Base-by-base conservation (phyloP, 2,329 filamentous ascomycete genomes). In the Apiospora marii region DNA sequence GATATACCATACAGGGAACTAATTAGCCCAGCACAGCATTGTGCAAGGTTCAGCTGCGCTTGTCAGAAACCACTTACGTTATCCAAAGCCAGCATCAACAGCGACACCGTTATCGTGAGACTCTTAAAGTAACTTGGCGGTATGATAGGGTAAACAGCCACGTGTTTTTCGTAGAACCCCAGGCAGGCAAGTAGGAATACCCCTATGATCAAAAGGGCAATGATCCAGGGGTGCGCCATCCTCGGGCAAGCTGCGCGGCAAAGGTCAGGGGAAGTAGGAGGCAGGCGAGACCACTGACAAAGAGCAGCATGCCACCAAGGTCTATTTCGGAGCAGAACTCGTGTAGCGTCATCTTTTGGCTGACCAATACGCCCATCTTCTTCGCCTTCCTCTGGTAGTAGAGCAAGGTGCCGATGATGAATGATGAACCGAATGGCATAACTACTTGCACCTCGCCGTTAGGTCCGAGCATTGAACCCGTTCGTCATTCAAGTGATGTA, bases 311-410 rank as follows among this genome's bases (percentile, higher is more conserved):
- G 2, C 87, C 87, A 22, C 82, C 81, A 2, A 84, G 74, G 69
- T 84, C 82, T 49, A 84, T 80, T 58, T 79, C 78, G 8, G 81
- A 82, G 74, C 79, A 83, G 74, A 84, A 84, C 19, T 82, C 76
- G 68, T 77, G 77, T 12, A 81, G 3, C 0, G 75, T 77, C 16
- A 79, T 76, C 24, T 76, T 78, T 0, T 75, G 68, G 1, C 48
- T 73, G 3, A 83, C 82, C 2, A 85, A 75, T 3, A 87, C 76
- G 6, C 84, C 85, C 41, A 83, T 77, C 74, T 83, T 85, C 72
- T 85, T 84, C 34, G 87, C 87, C 72, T 83, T 86, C 19, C 81
- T 77, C 78, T 89, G 86, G 75, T 87, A 88, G 76, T 84, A 82
- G 69, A 85, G 84, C 1, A 90, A 79, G 3, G 86, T 84, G 1